These are phyloP conservation scores for Sisymbrium irio DNA, from an alignment of 345 rosid genomes.

Conservation along the genomic window DNA sequence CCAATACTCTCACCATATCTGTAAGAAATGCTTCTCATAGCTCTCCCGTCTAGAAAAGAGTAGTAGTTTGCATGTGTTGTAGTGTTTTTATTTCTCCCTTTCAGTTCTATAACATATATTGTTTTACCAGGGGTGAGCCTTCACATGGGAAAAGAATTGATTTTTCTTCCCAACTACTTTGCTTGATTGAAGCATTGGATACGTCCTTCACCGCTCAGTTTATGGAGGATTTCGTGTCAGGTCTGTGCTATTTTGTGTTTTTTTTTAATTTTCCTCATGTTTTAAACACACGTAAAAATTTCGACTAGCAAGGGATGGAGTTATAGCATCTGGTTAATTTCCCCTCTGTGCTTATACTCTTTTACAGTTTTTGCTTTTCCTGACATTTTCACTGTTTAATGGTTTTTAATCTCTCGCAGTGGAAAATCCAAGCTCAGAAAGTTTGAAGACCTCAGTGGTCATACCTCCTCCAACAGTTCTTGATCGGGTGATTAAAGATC, in stretches of 20 bases:
- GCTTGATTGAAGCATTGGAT: conserved; percentile 71
- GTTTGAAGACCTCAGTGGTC: conserved; percentile 66
- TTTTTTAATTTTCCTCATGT: conserved; percentile 14
- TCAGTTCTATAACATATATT: conserved; percentile 24
- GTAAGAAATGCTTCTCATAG: conserved; percentile 47
- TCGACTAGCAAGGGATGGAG: conserved; percentile 4
- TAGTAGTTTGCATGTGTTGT: conserved; percentile 21
- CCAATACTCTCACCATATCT: conserved; percentile 59
- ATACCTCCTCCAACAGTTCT: conserved; percentile 81
- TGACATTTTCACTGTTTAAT: conserved; percentile 1
- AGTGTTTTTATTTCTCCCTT: conserved; percentile 17
- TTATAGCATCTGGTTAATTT: neutral
- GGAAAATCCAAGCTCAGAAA: conserved; percentile 66
- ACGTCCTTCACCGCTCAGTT: conserved; percentile 75
- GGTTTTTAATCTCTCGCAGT: conserved; percentile 43
- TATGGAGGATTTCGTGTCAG: conserved; percentile 94
- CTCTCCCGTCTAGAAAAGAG: conserved; percentile 15
- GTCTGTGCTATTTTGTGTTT: conserved; percentile 39
- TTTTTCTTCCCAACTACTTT: conserved; percentile 76
- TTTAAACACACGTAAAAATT: conserved; percentile 19
- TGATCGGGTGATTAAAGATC: conserved; percentile 93
- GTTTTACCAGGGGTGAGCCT: conserved; percentile 47
- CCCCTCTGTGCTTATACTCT: neutral
- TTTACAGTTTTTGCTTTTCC: conserved; percentile 18
- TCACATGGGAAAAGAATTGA: conserved; percentile 59